A percentile compares a stretch with the other conserved stretches of the same genome.
Evolutionary conservation across 345 rosid species (phyloP).

Genomic region (Salix brachista): DNA sequence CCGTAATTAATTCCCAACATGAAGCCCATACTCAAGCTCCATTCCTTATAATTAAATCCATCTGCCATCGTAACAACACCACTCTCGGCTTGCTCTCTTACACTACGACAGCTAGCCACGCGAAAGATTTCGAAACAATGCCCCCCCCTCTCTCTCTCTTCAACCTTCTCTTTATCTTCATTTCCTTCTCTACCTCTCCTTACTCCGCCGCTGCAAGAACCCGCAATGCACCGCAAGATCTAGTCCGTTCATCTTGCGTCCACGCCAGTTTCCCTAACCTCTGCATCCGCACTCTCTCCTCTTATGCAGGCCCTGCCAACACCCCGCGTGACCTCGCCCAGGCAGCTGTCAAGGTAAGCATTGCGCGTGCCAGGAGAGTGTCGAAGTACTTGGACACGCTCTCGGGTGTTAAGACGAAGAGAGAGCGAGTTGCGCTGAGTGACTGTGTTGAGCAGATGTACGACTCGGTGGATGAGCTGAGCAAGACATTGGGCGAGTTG

Average conservation of each 20-base stretch:
- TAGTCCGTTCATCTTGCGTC: slow-evolving; percentile 56
- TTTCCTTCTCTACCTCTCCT: slow-evolving; percentile 16
- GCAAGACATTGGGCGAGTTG: slow-evolving; percentile 47
- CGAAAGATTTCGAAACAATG: not conserved
- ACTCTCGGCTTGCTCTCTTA: not conserved
- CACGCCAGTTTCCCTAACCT: slow-evolving; percentile 74
- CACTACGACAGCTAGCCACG: not conserved
- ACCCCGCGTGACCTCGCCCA: slow-evolving; percentile 63
- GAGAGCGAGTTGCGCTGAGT: slow-evolving; percentile 45
- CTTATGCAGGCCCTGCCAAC: slow-evolving; percentile 60
- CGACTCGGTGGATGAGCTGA: slow-evolving; percentile 62
- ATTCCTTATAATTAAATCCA: not conserved
- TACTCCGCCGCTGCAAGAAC: slow-evolving; percentile 10
- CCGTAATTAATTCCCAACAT: not conserved
- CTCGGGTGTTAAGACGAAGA: slow-evolving; percentile 17
- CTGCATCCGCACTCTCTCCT: slow-evolving; percentile 65
- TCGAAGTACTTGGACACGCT: slow-evolving; percentile 31
- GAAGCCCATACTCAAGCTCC: not conserved
- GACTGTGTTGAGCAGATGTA: slow-evolving; percentile 80
- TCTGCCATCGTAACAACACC: not conserved
- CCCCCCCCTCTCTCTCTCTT: slow-evolving; percentile 6
- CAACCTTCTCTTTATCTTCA: slow-evolving; percentile 9
- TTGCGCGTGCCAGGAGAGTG: slow-evolving; percentile 38
- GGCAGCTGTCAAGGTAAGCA: slow-evolving; percentile 64
- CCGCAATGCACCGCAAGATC: slow-evolving; percentile 23